These are phyloP conservation scores for Nemania sp. DNA, from an alignment of 2,329 filamentous ascomycete species.

Conservation along the genomic window DNA sequence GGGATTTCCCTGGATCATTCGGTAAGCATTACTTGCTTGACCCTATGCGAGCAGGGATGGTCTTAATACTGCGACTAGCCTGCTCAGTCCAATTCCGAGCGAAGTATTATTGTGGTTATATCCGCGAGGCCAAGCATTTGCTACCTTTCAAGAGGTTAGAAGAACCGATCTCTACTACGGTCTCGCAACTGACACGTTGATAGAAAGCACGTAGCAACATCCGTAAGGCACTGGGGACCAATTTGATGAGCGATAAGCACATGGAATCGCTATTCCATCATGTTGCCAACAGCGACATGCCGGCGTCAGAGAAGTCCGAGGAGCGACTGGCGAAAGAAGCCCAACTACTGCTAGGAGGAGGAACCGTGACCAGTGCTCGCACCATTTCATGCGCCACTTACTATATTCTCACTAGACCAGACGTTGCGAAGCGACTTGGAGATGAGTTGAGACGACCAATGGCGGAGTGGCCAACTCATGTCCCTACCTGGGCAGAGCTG, in stretches of 20 bases:
- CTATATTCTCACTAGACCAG: conserved; percentile 41
- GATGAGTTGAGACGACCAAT: conserved; percentile 46
- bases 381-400: conserved; percentile 41
- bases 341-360: conserved; percentile 46
- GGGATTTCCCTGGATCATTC: conserved; percentile 40
- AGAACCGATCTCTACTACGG: background rate
- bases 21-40: conserved; percentile 25
- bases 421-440: conserved; percentile 34
- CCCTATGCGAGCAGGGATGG: background rate
- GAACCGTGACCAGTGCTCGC: conserved; percentile 50
- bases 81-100: conserved; percentile 37
- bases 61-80: conserved; percentile 20
- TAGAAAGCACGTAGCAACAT: conserved; percentile 42
- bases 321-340: conserved; percentile 47
- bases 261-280: conserved; percentile 47
- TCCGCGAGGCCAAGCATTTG: conserved; percentile 33
- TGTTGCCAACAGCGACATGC: conserved; percentile 48
- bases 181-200: conserved; percentile 12
- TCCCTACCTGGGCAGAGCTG: conserved; percentile 46
- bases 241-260: conserved; percentile 29
- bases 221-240: conserved; percentile 33
- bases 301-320: conserved; percentile 45
- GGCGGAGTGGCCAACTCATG: conserved; percentile 39
- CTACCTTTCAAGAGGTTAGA: conserved; percentile 31
- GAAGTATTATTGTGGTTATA: conserved; percentile 31